These are phyloP conservation scores for Rickenella mellea DNA, from an alignment of 768 basidiomycete genomes.

Conservation along the genomic window DNA sequence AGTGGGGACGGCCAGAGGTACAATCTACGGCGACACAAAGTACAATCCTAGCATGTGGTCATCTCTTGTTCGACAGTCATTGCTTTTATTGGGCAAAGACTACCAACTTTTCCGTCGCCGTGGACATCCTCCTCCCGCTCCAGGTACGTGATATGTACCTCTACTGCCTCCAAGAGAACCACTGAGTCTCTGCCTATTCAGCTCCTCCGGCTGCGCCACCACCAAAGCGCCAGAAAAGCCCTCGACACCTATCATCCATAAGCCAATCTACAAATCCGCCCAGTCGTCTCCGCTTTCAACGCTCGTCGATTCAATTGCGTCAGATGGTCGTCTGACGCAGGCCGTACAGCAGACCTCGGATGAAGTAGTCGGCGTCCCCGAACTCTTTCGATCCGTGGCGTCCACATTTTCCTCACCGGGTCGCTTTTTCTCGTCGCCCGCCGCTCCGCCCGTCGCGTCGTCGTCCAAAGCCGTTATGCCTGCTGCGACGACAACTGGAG, in stretches of 20 bases:
- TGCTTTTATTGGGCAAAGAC: constrained; percentile 56
- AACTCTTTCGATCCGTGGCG: no score
- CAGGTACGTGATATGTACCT: constrained; percentile 9
- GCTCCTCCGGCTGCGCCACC: constrained; percentile 21
- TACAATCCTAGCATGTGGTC: constrained; percentile 57
- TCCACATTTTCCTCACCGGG: no score
- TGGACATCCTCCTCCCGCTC: constrained; percentile 32
- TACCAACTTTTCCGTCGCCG: constrained; percentile 56
- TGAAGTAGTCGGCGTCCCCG: constrained; percentile 35
- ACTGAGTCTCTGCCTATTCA: constrained; percentile 14
- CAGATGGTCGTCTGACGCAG: constrained; percentile 34
- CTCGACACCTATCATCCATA: constrained; percentile 24
- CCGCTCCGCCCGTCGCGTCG: neutral
- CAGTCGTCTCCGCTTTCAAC: constrained; percentile 40
- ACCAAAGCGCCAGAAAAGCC: constrained; percentile 24
- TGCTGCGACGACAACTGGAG: neutral
- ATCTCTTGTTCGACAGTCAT: constrained; percentile 43
- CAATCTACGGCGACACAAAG: constrained; percentile 55
- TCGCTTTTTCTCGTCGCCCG: constrained; percentile 18
- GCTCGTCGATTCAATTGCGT: constrained; percentile 47
- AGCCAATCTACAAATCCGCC: constrained; percentile 35
- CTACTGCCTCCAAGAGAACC: no score
- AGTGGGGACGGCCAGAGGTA: neutral
- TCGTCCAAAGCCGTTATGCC: neutral
- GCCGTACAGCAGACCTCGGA: constrained; percentile 43